Conservation (phyloP, 345 rosid species). For the Eucalyptus tenuipes region DNA sequence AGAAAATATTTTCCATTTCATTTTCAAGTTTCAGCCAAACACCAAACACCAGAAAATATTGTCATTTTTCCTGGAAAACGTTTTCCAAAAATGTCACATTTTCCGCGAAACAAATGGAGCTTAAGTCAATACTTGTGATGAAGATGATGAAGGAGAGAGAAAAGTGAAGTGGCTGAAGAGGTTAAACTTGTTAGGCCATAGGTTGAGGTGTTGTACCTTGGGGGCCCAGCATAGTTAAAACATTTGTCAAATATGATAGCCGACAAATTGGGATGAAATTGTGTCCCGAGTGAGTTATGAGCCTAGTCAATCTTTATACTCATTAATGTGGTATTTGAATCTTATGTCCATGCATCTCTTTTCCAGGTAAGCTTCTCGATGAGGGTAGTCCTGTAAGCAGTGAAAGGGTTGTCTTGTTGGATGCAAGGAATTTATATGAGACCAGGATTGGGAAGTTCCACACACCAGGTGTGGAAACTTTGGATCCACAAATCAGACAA, state of each 20-base stretch:
- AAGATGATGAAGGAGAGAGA: not conserved
- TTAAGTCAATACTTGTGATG: not conserved
- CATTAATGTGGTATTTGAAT: not conserved
- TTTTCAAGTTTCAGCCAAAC: not conserved
- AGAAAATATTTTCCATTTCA: not conserved
- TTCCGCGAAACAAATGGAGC: not conserved
- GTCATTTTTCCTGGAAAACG: not conserved
- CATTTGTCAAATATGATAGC: not conserved
- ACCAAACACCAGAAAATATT: not conserved
- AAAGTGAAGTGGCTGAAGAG: not conserved
- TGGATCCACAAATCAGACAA: conserved; percentile 86
- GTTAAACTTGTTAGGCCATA: not conserved
- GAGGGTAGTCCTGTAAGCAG: conserved; percentile 11
- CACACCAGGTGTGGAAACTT: conserved; percentile 51
- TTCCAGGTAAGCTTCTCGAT: conserved; percentile 18
- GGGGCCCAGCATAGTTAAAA: not conserved
- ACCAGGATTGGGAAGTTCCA: conserved; percentile 84
- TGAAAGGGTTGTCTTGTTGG: conserved; percentile 56
- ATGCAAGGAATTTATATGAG: conserved; percentile 88
- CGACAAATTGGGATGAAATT: not conserved
- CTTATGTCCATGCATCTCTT: not conserved
- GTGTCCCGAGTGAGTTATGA: not conserved
- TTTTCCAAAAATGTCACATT: not conserved
- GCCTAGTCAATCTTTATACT: not conserved
- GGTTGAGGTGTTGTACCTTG: not conserved